Conservation (phyloP, 345 rosid genomes). For the Luvunga scandens region DNA sequence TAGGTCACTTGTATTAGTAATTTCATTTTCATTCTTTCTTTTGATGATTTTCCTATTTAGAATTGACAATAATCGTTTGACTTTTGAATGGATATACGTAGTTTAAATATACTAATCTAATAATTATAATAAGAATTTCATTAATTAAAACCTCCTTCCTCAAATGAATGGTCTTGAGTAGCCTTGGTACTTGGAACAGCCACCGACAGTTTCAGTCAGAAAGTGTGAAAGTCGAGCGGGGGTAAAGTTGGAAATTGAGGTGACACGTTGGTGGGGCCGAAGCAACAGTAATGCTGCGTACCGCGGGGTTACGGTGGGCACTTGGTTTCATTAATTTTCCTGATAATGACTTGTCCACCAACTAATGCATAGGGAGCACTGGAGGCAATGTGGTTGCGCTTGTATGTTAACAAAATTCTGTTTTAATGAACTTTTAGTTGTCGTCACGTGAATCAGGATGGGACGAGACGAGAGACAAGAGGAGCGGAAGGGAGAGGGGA, state of each 20-base stretch:
- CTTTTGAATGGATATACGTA: too few relatives aligned
- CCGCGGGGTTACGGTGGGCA: conserved; percentile 3
- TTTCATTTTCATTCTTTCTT: not conserved
- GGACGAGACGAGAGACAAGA: not conserved
- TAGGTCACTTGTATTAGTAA: not conserved
- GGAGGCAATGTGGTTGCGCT: not conserved
- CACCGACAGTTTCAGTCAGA: conserved; percentile 30
- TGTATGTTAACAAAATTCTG: not conserved
- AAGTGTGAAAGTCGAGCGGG: not conserved
- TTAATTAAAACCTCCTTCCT: not conserved
- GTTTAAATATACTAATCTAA: too few relatives aligned
- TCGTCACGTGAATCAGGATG: conserved; percentile 15
- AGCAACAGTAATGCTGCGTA: not conserved
- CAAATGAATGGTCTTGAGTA: conserved; percentile 8
- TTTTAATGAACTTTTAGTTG: not conserved
- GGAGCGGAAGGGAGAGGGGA: too few relatives aligned
- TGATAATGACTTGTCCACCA: not conserved
- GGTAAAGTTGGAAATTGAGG: conserved; percentile 15
- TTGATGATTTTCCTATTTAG: not conserved
- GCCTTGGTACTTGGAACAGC: not conserved
- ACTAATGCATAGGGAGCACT: not conserved
- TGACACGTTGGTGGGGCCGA: not conserved
- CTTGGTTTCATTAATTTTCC: not conserved
- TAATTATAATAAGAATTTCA: too few relatives aligned
- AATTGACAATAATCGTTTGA: not conserved